phyloP scores from a whole-genome alignment of 1,284 basidiomycete genomes.

The Leccinum variabile region DNA sequence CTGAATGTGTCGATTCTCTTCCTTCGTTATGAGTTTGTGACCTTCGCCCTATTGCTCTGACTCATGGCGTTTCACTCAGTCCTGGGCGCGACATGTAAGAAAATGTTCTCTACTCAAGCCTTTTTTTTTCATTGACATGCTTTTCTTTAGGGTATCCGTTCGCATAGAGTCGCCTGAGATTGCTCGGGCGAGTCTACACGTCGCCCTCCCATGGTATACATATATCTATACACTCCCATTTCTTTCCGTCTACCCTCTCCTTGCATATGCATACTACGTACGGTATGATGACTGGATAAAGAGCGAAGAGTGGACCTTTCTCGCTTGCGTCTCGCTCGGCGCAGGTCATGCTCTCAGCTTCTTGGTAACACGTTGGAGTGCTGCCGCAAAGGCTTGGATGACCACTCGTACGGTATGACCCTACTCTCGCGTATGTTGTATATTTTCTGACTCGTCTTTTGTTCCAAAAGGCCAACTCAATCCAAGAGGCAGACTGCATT shows the following conservation, averaged over 20 bases:
- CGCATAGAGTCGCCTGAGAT: constrained; percentile 86
- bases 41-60: too few relatives aligned
- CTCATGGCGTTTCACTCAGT: too few relatives aligned
- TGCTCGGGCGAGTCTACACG: constrained; percentile 75
- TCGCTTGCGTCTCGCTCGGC: constrained; percentile 84
- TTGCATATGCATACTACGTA: constrained; percentile 90
- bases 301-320: constrained; percentile 96
- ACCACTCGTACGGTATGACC: constrained; percentile 64
- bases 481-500: constrained; percentile 79
- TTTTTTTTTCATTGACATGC: background rate
- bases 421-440: background rate
- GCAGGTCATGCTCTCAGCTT: constrained; percentile 92
- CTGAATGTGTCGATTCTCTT: too few relatives aligned
- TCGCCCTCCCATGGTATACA: constrained; percentile 72
- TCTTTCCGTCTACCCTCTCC: constrained; percentile 82
- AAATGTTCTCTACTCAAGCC: background rate
- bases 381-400: constrained; percentile 75
- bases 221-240: constrained; percentile 88
- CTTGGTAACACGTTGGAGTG: constrained; percentile 89
- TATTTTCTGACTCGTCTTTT: constrained; percentile 2
- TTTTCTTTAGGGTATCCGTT: constrained; percentile 38
- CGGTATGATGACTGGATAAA: constrained; percentile 90
- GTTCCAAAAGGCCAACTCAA: constrained; percentile 52
- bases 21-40: too few relatives aligned
- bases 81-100: constrained; percentile 23